Base-by-base conservation (phyloP, 768 basidiomycete genomes). In the Hortiboletus campestris region DNA sequence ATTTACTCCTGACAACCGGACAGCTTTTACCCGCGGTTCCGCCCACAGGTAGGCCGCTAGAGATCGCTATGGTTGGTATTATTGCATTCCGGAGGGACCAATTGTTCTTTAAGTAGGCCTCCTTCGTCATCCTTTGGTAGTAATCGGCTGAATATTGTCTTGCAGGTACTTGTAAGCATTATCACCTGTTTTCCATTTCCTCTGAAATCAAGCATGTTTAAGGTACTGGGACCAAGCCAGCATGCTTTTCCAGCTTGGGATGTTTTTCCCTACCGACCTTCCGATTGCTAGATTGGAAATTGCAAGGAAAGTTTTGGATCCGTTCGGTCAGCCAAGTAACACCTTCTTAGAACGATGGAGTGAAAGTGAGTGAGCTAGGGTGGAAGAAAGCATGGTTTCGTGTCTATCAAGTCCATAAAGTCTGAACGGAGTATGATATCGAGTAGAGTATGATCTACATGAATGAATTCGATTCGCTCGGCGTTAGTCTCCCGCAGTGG, bases 221-320 rank as follows among this genome's bases (percentile, higher is more conserved):
- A 78, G 76, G 44, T 78, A 78, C 53, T 78, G 78, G 79, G 79
- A 80, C 49, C 79, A 80, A 62, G 79, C 79, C n/a, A 76, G 75
- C 11, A 46, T 72, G 14, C 69, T 80, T 20, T 74, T 75, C 16
- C 80, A 80, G 60, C 71, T 77, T 31, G 75, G 74, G 17, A 65
- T 75, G n/a, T 59, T 77, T 19, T 63, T 72, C 32, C 59, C 69
- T 6, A 56, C 56, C 8, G 35, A 44, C 22, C 67, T 77, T 38
- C 74, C 76, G 4, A 64, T 77, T 13, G 72, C 76, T 3, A 74
- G 78, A n/a, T 55, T 71, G n/a, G 76, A 78, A 51, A 57, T 69
- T 12, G 65, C 75, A 11, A 69, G 59, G 55, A 80, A 78, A 49
- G 74, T 77, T 28, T 31, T 77, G 40, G 68, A 80, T 53, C 75